Evolutionary conservation across 2,329 filamentous ascomycete species (phyloP).

Genomic region (Xylariaceae sp.): DNA sequence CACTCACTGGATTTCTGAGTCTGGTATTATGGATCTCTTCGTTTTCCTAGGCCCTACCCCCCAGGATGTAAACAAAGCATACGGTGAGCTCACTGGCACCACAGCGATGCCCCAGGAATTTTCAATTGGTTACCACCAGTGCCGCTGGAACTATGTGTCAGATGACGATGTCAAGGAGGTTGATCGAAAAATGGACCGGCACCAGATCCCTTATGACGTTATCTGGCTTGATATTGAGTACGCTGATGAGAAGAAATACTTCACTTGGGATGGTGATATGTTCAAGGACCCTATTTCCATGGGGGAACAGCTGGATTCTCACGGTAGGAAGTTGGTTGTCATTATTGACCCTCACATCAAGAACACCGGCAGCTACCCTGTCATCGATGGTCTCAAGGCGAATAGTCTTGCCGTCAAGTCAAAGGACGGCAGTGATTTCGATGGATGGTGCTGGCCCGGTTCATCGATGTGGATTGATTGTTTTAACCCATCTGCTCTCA

Average conservation of each 20-base stretch:
- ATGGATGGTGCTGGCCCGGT: slow-evolving; percentile 98
- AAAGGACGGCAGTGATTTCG: slow-evolving; percentile 83
- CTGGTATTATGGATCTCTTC: slow-evolving; percentile 84
- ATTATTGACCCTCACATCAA: slow-evolving; percentile 99
- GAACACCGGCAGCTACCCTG: slow-evolving; percentile 70
- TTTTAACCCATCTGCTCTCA: slow-evolving; percentile 85
- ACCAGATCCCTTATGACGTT: slow-evolving; percentile 93
- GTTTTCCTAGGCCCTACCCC: slow-evolving; percentile 89
- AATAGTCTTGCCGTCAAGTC: slow-evolving; percentile 81
- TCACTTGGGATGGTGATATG: slow-evolving; percentile 88
- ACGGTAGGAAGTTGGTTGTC: slow-evolving; percentile 82
- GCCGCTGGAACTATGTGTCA: slow-evolving; percentile 97
- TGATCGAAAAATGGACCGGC: slow-evolving; percentile 91
- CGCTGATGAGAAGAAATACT: slow-evolving; percentile 95
- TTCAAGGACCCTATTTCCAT: slow-evolving; percentile 83
- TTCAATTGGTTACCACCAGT: slow-evolving; percentile 90
- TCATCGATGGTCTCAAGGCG: slow-evolving; percentile 75
- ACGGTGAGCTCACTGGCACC: slow-evolving; percentile 85
- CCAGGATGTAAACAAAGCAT: slow-evolving; percentile 72
- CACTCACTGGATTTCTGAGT: slow-evolving; percentile 96
- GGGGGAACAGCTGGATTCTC: slow-evolving; percentile 78
- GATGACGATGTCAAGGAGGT: slow-evolving; percentile 97
- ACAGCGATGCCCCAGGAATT: slow-evolving; percentile 91
- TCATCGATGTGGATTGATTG: slow-evolving; percentile 94
- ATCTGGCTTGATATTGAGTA: slow-evolving; percentile 99